Conservation (phyloP, 139 green algal genomes). For the Zygnema cylindricum region DNA sequence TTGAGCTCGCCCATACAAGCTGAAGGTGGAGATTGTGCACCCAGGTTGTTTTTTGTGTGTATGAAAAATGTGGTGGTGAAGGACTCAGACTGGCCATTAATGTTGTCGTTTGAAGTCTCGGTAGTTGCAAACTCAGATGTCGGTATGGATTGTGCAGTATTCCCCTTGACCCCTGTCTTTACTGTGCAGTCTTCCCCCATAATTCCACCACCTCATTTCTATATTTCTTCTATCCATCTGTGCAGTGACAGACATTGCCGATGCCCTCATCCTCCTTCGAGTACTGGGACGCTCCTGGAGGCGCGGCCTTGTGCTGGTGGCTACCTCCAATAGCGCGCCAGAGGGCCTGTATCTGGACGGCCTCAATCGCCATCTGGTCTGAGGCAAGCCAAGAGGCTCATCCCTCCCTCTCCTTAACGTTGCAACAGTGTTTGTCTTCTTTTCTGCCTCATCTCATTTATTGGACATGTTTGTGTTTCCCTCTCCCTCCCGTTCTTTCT, state of each 20-base stretch:
- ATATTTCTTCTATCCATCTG: constrained; percentile 8
- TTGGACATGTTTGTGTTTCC: too few species aligned
- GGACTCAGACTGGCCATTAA: too few species aligned
- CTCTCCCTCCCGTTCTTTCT: too few species aligned
- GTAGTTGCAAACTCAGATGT: background rate
- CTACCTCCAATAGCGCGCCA: constrained; percentile 25
- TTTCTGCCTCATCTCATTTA: too few species aligned
- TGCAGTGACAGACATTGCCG: constrained; percentile 36
- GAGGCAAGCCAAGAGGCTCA: background rate
- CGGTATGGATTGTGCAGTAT: background rate
- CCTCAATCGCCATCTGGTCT: constrained; percentile 33
- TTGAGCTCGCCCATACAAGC: too few species aligned
- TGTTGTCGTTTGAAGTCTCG: too few species aligned
- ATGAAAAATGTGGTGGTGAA: too few species aligned
- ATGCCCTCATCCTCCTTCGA: constrained; percentile 17
- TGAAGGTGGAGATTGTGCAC: too few species aligned
- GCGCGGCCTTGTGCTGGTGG: constrained; percentile 19
- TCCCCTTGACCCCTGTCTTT: background rate
- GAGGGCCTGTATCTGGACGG: constrained; percentile 20
- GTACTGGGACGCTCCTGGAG: background rate
- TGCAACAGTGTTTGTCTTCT: too few species aligned
- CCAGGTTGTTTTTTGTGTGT: too few species aligned
- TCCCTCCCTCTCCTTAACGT: background rate
- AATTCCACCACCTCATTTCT: background rate
- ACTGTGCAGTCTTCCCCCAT: background rate